Evolutionary conservation across 768 basidiomycete genomes (phyloP).

Genomic region (Phaffia tasmanica): DNA sequence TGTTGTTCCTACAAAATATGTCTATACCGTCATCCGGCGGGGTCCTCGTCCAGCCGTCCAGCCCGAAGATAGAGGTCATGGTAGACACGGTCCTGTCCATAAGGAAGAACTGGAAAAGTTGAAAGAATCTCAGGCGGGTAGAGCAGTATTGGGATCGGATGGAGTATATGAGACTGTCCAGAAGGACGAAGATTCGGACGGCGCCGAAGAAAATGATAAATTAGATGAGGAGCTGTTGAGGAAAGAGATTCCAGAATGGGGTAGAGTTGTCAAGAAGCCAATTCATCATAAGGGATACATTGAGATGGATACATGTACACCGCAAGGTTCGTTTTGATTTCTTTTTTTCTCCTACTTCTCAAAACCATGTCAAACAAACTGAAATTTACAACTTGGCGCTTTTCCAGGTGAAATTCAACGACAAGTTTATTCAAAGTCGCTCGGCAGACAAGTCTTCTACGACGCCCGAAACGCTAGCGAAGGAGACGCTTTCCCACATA

Average conservation of each 20-base stretch:
- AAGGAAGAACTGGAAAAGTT: slow-evolving; percentile 31
- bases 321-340: slow-evolving; percentile 50
- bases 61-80: slow-evolving; percentile 21
- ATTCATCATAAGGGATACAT: slow-evolving; percentile 84
- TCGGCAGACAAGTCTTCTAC: slow-evolving; percentile 89
- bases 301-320: slow-evolving; percentile 75
- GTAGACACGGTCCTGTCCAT: slow-evolving; percentile 31
- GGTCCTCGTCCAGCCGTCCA: slow-evolving; percentile 52
- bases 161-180: slow-evolving; percentile 8
- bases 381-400: slow-evolving; percentile 8
- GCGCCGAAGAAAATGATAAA: slow-evolving; percentile 9
- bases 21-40: slow-evolving; percentile 77
- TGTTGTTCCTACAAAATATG: slow-evolving; percentile 77
- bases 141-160: slow-evolving; percentile 27
- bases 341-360: background rate
- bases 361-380: slow-evolving; percentile 16
- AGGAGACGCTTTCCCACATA: slow-evolving; percentile 93
- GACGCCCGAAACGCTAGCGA: slow-evolving; percentile 86
- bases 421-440: slow-evolving; percentile 79
- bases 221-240: slow-evolving; percentile 46
- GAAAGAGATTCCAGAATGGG: slow-evolving; percentile 73
- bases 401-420: slow-evolving; percentile 74
- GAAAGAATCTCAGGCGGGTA: slow-evolving; percentile 28
- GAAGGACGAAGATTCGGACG: slow-evolving; percentile 1
- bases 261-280: slow-evolving; percentile 82